These are phyloP conservation scores for Stagonosporopsis cucurbitacearum DNA, from an alignment of 2,329 filamentous ascomycete genomes.

Conservation along the genomic window DNA sequence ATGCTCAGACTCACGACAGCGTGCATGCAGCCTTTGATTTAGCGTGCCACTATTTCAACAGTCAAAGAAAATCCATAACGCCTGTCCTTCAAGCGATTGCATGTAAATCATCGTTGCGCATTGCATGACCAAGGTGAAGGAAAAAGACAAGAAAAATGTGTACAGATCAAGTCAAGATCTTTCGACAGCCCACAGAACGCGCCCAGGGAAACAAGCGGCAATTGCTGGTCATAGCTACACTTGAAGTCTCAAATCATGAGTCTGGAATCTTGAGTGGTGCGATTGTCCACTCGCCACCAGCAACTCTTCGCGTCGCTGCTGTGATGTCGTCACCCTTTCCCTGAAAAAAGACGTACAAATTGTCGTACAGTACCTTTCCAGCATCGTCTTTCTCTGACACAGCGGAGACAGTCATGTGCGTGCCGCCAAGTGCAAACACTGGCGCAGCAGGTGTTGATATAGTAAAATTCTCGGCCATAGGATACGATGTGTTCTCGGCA, in stretches of 20 bases:
- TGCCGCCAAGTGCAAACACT: conserved; percentile 45
- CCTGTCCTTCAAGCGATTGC: background rate
- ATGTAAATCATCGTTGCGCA: background rate
- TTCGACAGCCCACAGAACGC: background rate
- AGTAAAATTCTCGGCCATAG: conserved; percentile 38
- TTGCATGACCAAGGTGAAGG: background rate
- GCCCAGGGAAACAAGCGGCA: background rate
- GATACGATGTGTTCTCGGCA: conserved; percentile 49
- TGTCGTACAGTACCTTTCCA: conserved; percentile 28
- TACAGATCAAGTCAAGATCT: background rate
- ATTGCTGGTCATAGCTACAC: background rate
- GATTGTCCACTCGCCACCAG: conserved; percentile 39
- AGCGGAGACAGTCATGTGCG: conserved; percentile 50
- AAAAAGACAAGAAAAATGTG: background rate
- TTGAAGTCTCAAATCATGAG: conserved; percentile 7
- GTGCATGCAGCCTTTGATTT: background rate
- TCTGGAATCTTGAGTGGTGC: conserved; percentile 36
- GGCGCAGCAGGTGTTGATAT: conserved; percentile 40
- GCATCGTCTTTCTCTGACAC: conserved; percentile 36
- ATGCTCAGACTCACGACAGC: background rate
- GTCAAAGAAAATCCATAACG: background rate
- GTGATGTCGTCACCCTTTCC: conserved; percentile 40
- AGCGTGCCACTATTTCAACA: too few species aligned
- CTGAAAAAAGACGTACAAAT: conserved; percentile 45
- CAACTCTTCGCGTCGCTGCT: conserved; percentile 33